Evolutionary conservation across 2,329 filamentous ascomycete species (phyloP), one percentile per base, ranked within the genome.

Genomic region (Fonsecaea nubica): DNA sequence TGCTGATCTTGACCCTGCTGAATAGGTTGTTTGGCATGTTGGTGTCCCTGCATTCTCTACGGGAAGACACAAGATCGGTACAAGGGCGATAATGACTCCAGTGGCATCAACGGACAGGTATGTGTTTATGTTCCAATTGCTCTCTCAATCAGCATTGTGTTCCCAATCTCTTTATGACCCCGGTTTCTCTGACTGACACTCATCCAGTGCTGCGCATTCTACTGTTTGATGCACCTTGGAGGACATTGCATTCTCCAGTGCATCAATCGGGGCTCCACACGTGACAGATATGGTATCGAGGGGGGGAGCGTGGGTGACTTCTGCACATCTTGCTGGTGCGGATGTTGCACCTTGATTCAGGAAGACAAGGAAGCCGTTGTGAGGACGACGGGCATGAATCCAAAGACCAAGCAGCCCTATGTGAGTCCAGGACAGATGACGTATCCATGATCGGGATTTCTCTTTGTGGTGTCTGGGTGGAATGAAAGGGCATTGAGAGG

Each of bases 321-420:
- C 76, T 83, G 82, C 71, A 74, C 77, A n/a, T 77, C 81, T 13
- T 86, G 78, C 75, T 88, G 82, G 77, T 88, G 86, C 74, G 74
- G 79, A 40, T 87, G 85, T 80, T 88, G 86, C 72, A 79, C 80
- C 5, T 75, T 87, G 64, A 80, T 87, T 69, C 86, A 89, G 77
- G 81, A 87, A 63, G 85, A 87, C 73, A 85, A 86, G 70, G 86
- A 88, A 72, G 80, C 74, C 12, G 63, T 71, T 32, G 66, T 73
- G 13, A 55, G 71, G 36, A 64, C 50, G 9, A 72, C 69, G n/a
- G 71, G 71, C 40, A 69, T 68, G 25, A 56, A 73, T 60, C 70
- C 70, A 2, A 72, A 68, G 63, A 72, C 70, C 8, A 67, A 73
- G 30, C 58, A 70, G 38, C 57, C 65, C 3, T 72, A 72, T 45